Base-by-base conservation (phyloP, 108 stramenopile genomes). In the Cyclotella sp. region DNA sequence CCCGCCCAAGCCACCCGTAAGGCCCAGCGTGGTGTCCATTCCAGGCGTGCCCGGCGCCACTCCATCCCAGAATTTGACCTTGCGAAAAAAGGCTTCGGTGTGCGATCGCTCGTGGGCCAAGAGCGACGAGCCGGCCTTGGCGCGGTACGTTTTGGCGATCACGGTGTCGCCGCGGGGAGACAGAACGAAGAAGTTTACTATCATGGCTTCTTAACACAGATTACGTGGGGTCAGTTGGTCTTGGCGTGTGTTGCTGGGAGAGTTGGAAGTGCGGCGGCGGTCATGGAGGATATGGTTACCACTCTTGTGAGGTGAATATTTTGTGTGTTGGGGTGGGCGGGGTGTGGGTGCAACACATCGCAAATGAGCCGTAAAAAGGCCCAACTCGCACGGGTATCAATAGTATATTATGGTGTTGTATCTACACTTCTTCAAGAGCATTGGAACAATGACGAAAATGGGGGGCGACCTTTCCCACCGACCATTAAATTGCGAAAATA, bases 101-200 rank as follows among this genome's bases (percentile, higher is more conserved):
- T 93, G 93, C 52, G 88, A 89, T 64, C 92, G 82, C 57, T 96
- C 93, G 73, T 96, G 93, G 12, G 91, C 90, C 21, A 88, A 85
- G 22, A 87, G 77, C 9, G 75, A 81, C 16, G 86, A 77, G 51
- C 34, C 34, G 34, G 34, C 34, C 34, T 95, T 91, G 57, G 84
- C 92, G 3, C 97, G 90, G 71, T 96, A 97, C 34, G 90, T 87
- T 85, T 97, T 97, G 68, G 94, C 92, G 63, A 99, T 97, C 75
- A 99, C 98, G 12, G 98, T 98, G 89, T 99, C 99, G 49, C 99
- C 99, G 15, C 99, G 86, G 24, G 99, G 98, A 54, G 96, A 97
- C 59, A 99, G 76, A 21, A 99, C 93, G 77, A 98, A 99, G 83
- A 99, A 98, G 72, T 98, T 97, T 63, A 86, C 83, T 57, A 94